phyloP scores from a whole-genome alignment of 225 moss, liverwort and hornwort genomes.

The Asterella californica region DNA sequence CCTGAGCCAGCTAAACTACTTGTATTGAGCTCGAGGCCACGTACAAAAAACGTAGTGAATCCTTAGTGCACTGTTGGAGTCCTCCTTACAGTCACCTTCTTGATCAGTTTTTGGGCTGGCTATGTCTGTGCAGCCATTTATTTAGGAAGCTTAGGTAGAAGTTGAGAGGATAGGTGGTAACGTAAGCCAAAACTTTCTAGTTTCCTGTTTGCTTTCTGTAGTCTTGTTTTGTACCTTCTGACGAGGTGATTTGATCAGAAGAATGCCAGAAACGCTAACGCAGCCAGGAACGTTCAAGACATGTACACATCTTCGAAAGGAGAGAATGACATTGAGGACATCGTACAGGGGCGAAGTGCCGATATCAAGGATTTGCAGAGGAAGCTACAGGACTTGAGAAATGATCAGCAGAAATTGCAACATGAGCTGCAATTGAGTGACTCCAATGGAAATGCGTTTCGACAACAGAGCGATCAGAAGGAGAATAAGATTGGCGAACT shows the following conservation, averaged over 20 bases:
- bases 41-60: too few relatives aligned
- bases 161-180: too few relatives aligned
- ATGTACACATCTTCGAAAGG: slow-evolving; percentile 19
- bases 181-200: too few relatives aligned
- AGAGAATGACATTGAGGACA: slow-evolving; percentile 23
- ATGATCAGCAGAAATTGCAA: slow-evolving; percentile 8
- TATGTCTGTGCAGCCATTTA: too few relatives aligned
- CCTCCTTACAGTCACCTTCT: too few relatives aligned
- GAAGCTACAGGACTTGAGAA: neutral
- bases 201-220: too few relatives aligned
- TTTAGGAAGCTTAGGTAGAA: too few relatives aligned
- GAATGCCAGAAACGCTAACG: neutral
- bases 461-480: slow-evolving; percentile 14
- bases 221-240: neutral
- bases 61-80: too few relatives aligned
- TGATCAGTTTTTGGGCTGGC: too few relatives aligned
- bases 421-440: slow-evolving; percentile 17
- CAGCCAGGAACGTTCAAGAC: neutral
- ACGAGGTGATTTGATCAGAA: neutral
- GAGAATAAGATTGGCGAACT: slow-evolving; percentile 22
- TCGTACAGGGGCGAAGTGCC: neutral
- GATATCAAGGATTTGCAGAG: slow-evolving; percentile 5
- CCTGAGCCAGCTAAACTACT: too few relatives aligned
- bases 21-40: too few relatives aligned
- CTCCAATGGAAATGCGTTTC: slow-evolving; percentile 10